These are phyloP conservation scores for Stenocarpella maydis DNA, from an alignment of 2,329 filamentous ascomycete genomes.

Conservation along the genomic window DNA sequence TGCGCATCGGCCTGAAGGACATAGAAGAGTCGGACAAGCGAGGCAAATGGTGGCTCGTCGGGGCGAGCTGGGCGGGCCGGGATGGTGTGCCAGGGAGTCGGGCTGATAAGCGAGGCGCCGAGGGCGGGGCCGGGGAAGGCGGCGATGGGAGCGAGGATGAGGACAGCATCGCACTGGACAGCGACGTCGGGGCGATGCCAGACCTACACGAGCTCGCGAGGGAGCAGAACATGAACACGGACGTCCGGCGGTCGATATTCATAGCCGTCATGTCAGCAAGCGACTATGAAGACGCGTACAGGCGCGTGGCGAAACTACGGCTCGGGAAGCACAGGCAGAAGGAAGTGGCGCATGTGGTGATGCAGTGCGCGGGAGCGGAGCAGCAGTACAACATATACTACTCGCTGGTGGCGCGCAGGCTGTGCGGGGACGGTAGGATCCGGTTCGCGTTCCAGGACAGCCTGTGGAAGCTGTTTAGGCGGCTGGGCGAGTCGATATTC, in stretches of 20 bases:
- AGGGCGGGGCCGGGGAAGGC: constrained; percentile 43
- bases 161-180: constrained; percentile 41
- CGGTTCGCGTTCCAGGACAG: constrained; percentile 88
- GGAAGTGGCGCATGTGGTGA: constrained; percentile 86
- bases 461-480: constrained; percentile 85
- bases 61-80: constrained; percentile 81
- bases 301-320: constrained; percentile 80
- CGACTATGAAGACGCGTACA: constrained; percentile 84
- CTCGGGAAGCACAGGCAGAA: constrained; percentile 86
- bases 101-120: constrained; percentile 27
- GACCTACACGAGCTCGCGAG: constrained; percentile 79
- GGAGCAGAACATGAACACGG: constrained; percentile 86
- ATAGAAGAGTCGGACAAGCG: constrained; percentile 84
- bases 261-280: constrained; percentile 85
- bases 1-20: constrained; percentile 83
- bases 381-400: constrained; percentile 93
- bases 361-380: constrained; percentile 88
- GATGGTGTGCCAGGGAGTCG: constrained; percentile 35
- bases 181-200: constrained; percentile 61
- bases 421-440: constrained; percentile 79
- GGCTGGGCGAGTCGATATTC: constrained; percentile 82
- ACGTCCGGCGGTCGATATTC: constrained; percentile 90
- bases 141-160: constrained; percentile 48
- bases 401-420: constrained; percentile 79
- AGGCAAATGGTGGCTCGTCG: constrained; percentile 98